phyloP scores from a whole-genome alignment of 116 monocot species.

The Dioscorea cayenensis region DNA sequence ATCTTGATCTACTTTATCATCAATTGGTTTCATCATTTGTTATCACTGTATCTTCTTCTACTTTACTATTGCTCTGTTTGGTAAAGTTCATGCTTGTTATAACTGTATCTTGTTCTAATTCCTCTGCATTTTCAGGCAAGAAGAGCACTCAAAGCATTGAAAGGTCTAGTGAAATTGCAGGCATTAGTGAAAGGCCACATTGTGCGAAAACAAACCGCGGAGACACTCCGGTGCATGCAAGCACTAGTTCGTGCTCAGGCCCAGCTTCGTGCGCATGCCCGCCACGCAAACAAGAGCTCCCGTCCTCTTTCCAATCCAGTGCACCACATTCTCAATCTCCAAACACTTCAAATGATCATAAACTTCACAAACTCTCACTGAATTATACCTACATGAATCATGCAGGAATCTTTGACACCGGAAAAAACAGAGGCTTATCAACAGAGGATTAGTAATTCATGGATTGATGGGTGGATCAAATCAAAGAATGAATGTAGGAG shows the following conservation, averaged over 20 bases:
- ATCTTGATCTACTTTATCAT: too few relatives aligned
- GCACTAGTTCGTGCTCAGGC: constrained; percentile 76
- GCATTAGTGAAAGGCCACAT: constrained; percentile 88
- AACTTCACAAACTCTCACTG: too few relatives aligned
- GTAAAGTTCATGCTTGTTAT: too few relatives aligned
- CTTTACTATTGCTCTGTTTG: neutral
- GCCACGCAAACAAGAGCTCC: constrained; percentile 17
- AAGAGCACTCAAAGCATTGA: constrained; percentile 77
- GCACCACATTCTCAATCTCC: neutral
- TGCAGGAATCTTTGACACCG: constrained; percentile 34
- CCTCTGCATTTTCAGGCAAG: constrained; percentile 47
- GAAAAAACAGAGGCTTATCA: constrained; percentile 45
- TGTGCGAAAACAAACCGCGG: constrained; percentile 75
- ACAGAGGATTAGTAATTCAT: constrained; percentile 20
- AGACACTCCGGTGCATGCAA: constrained; percentile 85
- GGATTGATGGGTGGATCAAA: neutral
- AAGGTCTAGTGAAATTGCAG: constrained; percentile 84
- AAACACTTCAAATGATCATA: too few relatives aligned
- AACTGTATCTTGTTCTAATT: neutral
- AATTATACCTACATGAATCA: too few relatives aligned
- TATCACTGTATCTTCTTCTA: too few relatives aligned
- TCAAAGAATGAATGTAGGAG: constrained; percentile 59
- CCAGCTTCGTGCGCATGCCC: constrained; percentile 41
- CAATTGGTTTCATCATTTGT: too few relatives aligned
- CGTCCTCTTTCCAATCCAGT: neutral